Evolutionary conservation across 2,329 filamentous ascomycete genomes (phyloP).

Genomic region (Fusarium napiforme): DNA sequence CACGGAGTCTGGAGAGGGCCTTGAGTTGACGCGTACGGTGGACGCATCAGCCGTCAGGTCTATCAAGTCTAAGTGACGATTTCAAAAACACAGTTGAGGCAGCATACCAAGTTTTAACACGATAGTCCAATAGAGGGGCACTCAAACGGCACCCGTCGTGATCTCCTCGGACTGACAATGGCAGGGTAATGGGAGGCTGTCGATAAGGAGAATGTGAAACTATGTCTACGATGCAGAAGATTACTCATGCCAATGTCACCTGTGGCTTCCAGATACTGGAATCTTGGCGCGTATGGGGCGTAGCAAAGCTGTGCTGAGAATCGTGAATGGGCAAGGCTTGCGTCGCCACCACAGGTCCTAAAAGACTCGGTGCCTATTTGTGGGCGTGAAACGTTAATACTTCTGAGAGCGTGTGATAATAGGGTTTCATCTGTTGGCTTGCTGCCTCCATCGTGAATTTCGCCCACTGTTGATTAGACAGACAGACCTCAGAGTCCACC

Average conservation of each 20-base stretch:
- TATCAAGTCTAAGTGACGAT: not conserved
- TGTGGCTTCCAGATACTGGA: fast-evolving
- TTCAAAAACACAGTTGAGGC: no score
- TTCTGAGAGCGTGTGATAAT: not conserved
- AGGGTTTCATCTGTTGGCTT: not conserved
- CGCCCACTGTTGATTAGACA: not conserved
- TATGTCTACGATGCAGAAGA: not conserved
- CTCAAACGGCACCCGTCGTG: no score
- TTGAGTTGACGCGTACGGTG: not conserved
- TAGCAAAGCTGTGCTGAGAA: not conserved
- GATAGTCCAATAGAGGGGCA: no score
- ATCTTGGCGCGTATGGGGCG: not conserved
- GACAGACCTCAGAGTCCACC: not conserved
- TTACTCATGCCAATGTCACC: no score
- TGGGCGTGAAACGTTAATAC: not conserved
- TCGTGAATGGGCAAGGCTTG: not conserved
- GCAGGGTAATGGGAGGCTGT: no score
- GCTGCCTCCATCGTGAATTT: no score
- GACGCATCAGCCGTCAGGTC: not conserved
- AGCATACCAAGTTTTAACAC: no score
- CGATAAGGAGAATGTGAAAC: no score
- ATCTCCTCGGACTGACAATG: no score
- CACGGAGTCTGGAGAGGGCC: no score
- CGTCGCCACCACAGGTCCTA: not conserved
- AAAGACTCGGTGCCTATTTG: fast-evolving